A percentile compares a stretch with the other conserved stretches of the same genome.
Evolutionary conservation across 768 basidiomycete genomes (phyloP).

Genomic region (Tricholoma flavovirens): DNA sequence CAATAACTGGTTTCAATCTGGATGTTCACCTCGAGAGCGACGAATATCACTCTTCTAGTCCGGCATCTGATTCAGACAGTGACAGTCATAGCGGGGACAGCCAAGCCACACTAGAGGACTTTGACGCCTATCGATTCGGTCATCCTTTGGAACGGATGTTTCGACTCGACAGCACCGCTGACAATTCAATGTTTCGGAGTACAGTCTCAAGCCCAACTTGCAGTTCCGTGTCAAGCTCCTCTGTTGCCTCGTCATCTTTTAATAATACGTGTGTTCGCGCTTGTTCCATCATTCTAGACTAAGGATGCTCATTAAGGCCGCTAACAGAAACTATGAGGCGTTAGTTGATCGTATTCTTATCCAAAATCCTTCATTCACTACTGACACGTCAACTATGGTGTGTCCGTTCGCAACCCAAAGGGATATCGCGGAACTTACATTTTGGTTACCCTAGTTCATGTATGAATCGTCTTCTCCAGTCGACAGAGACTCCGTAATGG

Average conservation of each 20-base stretch:
- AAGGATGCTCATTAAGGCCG: neutral
- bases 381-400: conserved; percentile 19
- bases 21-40: conserved; percentile 15
- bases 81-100: conserved; percentile 19
- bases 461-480: conserved; percentile 24
- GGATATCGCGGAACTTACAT: neutral
- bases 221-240: conserved; percentile 22
- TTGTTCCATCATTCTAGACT: neutral
- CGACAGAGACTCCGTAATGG: conserved; percentile 31
- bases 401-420: neutral
- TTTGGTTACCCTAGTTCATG: conserved; percentile 21
- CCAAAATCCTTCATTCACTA: conserved; percentile 16
- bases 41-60: conserved; percentile 18
- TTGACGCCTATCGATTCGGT: conserved; percentile 22
- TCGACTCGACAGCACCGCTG: conserved; percentile 21
- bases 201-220: conserved; percentile 16
- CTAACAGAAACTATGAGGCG: conserved; percentile 24
- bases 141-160: conserved; percentile 31
- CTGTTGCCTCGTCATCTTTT: conserved; percentile 23
- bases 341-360: conserved; percentile 26
- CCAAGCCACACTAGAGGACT: conserved; percentile 29
- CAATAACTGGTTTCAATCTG: neutral
- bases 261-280: conserved; percentile 24
- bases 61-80: conserved; percentile 12
- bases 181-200: conserved; percentile 14